A percentile compares a stretch with the other conserved stretches of the same genome.
Evolutionary conservation across 2,329 filamentous ascomycete genomes (phyloP).

Genomic region (Daldinia sp.): DNA sequence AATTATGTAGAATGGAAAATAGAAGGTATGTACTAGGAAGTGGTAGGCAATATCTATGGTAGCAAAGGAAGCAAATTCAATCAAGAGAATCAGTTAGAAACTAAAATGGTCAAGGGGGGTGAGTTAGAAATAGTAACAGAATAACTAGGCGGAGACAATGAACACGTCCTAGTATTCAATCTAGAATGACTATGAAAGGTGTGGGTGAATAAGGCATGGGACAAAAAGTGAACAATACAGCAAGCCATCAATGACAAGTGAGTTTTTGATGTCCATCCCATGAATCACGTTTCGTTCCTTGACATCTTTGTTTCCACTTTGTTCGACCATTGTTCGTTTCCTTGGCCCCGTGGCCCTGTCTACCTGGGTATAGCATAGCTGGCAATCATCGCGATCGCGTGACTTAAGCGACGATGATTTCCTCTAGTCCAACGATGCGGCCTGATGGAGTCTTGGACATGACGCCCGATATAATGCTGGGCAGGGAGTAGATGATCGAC

Average conservation of each 20-base stretch:
- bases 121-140: constrained; percentile 39
- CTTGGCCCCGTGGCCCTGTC: constrained; percentile 25
- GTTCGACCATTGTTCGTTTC: constrained; percentile 36
- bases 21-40: background rate
- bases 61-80: constrained; percentile 30
- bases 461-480: constrained; percentile 31
- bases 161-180: constrained; percentile 31
- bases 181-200: constrained; percentile 21
- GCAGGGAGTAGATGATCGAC: constrained; percentile 33
- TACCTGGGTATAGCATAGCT: constrained; percentile 5
- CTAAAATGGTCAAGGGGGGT: constrained; percentile 19
- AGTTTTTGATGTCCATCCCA: constrained; percentile 25
- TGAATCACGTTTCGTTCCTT: constrained; percentile 30
- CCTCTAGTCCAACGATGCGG: constrained; percentile 44
- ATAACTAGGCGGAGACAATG: constrained; percentile 44
- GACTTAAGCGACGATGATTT: constrained; percentile 22
- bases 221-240: constrained; percentile 33
- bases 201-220: constrained; percentile 19
- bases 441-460: constrained; percentile 32
- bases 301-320: constrained; percentile 43
- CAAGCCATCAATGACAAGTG: constrained; percentile 14
- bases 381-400: constrained; percentile 29
- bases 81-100: constrained; percentile 33
- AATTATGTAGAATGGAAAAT: constrained; percentile 1
- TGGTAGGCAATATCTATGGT: constrained; percentile 27